Evolutionary conservation across 106 monocot genomes (phyloP), one percentile per base, ranked within the genome.

Genomic region (Amphibolis antarctica): DNA sequence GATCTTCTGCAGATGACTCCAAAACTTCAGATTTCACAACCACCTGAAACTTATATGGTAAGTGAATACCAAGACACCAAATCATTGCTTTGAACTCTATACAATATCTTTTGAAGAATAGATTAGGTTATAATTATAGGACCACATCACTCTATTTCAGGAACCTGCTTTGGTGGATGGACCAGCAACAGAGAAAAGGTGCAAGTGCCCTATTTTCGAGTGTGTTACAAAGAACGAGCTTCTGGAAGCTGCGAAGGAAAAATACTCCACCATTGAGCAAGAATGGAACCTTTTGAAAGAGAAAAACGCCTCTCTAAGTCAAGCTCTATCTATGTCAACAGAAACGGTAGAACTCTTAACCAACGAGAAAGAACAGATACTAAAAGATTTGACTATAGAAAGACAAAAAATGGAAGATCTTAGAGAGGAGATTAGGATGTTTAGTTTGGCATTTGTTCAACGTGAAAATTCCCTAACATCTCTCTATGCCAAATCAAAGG

Each of bases 401-500:
- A 84, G 71, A 50, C 55, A 67, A 24, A 85, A 67, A 62, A 59
- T 88, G 80, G 59, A 62, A 44, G 80, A 85, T 63, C 75, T 92
- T 17, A 85, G 66, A 62, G 88, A 78, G 10, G 85, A 85, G 49
- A 77, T 92, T 60, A 72, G 57, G 25, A 28, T 45, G 10, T 85
- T 88, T 55, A 76, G 84, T 43, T 50, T 78, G n/a, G 80, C 79
- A 62, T 85, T 88, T 67, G 42, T 78, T 5, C 70, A 85, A 61
- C 77, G 80, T 45, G 79, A 88, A 47, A 73, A 71, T 15, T 25
- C 80, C 55, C 73, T 88, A 14, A 78, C 67, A 17, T 80, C 92
- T 5, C 75, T 92, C 23, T 85, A 80, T 53, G 23, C 70, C 55
- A 85, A 82, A 79, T 88, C 88, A 1, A 87, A 82, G 66, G 82